These are phyloP conservation scores for Takakia lepidozioides DNA, from an alignment of 225 moss, liverwort and hornwort species.

Conservation along the genomic window DNA sequence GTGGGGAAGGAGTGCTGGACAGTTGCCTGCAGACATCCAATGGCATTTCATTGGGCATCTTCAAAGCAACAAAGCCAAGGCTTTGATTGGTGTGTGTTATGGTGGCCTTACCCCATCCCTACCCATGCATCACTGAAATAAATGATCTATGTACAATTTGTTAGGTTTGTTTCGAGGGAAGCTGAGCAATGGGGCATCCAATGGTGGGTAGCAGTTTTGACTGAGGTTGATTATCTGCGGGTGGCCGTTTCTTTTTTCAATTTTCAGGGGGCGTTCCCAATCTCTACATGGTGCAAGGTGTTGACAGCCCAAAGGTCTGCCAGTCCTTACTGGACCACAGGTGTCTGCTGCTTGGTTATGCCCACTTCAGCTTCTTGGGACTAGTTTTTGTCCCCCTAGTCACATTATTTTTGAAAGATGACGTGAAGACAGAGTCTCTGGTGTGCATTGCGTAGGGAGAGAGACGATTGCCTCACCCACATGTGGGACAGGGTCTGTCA, in stretches of 20 bases:
- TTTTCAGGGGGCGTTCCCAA: slow-evolving; percentile 70
- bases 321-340: too few relatives aligned
- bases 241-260: slow-evolving; percentile 13
- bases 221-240: slow-evolving; percentile 10
- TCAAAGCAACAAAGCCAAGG: slow-evolving; percentile 94
- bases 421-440: too few relatives aligned
- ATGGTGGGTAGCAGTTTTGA: slow-evolving; percentile 8
- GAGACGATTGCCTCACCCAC: too few relatives aligned
- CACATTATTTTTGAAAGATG: too few relatives aligned
- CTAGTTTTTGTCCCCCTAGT: too few relatives aligned
- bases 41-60: slow-evolving; percentile 96
- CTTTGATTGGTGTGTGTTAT: slow-evolving; percentile 61
- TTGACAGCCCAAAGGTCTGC: slow-evolving; percentile 83
- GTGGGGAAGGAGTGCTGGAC: slow-evolving; percentile 16
- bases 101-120: neutral
- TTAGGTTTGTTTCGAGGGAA: too few relatives aligned
- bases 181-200: neutral
- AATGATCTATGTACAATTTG: too few relatives aligned
- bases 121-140: neutral
- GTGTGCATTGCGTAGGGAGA: too few relatives aligned
- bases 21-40: slow-evolving; percentile 73
- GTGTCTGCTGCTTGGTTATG: too few relatives aligned
- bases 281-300: slow-evolving; percentile 84
- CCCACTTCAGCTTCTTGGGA: too few relatives aligned
- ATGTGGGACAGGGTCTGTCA: too few relatives aligned